Evolutionary conservation across 306 rosid species (phyloP).

Genomic region (Rubus idaeus): DNA sequence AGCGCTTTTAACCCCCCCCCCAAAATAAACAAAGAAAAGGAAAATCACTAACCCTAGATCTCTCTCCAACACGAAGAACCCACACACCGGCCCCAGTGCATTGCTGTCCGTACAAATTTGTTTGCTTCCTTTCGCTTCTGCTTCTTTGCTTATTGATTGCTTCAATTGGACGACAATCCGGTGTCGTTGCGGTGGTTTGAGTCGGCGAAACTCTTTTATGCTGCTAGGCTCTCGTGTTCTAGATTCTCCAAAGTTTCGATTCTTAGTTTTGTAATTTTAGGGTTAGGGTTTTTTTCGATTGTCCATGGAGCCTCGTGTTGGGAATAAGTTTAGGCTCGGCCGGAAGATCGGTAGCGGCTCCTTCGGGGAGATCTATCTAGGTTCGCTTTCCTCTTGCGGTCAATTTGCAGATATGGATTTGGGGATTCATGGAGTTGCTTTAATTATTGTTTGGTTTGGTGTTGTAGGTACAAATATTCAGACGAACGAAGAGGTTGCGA

Average conservation of each 20-base stretch:
- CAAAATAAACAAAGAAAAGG: neutral
- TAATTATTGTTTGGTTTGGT: slow-evolving; percentile 8
- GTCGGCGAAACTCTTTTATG: slow-evolving; percentile 18
- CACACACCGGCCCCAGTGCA: neutral
- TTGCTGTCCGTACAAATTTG: slow-evolving; percentile 10
- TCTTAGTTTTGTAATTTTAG: slow-evolving; percentile 18
- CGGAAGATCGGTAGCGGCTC: slow-evolving; percentile 97
- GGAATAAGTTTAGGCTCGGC: slow-evolving; percentile 83
- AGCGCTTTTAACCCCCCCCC: neutral
- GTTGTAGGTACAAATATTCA: slow-evolving; percentile 84
- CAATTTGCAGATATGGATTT: neutral
- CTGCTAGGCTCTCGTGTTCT: neutral
- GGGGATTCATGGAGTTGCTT: neutral
- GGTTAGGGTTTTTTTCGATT: slow-evolving; percentile 43
- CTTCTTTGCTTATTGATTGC: slow-evolving; percentile 8
- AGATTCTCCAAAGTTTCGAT: neutral
- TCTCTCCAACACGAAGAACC: slow-evolving; percentile 6
- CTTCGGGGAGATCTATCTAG: slow-evolving; percentile 95
- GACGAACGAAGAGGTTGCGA: slow-evolving; percentile 94
- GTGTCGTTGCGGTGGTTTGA: slow-evolving; percentile 16
- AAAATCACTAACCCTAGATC: slow-evolving; percentile 21
- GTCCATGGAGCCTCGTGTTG: slow-evolving; percentile 92
- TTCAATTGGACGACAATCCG: slow-evolving; percentile 28
- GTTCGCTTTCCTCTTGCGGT: slow-evolving; percentile 27
- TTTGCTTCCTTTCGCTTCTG: neutral